Evolutionary conservation across 1,284 basidiomycete species (phyloP).

Genomic region (Earliella scabrosa): DNA sequence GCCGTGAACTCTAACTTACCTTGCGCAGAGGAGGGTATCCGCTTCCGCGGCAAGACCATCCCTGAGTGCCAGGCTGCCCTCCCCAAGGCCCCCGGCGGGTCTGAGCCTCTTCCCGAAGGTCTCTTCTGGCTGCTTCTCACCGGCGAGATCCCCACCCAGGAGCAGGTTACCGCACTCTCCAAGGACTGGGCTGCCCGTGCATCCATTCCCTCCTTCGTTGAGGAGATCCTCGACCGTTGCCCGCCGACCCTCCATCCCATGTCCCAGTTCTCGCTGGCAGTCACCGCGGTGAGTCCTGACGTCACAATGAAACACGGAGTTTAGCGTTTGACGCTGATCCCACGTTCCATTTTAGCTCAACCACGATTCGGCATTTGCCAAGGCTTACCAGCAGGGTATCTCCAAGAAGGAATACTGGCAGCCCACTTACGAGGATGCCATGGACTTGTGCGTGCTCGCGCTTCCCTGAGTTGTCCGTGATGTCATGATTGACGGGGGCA

Average conservation of each 20-base stretch:
- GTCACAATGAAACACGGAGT: slow-evolving; percentile 5
- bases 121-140: slow-evolving; percentile 97
- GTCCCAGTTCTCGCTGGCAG: slow-evolving; percentile 95
- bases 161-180: slow-evolving; percentile 85
- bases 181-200: slow-evolving; percentile 93
- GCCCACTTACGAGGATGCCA: slow-evolving; percentile 93
- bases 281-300: slow-evolving; percentile 78
- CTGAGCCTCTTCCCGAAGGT: slow-evolving; percentile 91
- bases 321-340: slow-evolving; percentile 13
- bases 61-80: slow-evolving; percentile 87
- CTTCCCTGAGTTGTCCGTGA: not conserved
- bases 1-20: not conserved
- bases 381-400: slow-evolving; percentile 92
- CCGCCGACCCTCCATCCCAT: slow-evolving; percentile 95
- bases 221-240: slow-evolving; percentile 92
- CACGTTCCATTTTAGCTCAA: slow-evolving; percentile 64
- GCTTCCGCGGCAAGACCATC: slow-evolving; percentile 94
- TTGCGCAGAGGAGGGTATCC: slow-evolving; percentile 87
- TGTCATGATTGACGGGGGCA: not conserved
- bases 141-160: slow-evolving; percentile 88
- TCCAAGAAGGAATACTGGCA: slow-evolving; percentile 99
- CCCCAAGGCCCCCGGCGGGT: slow-evolving; percentile 88
- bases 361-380: slow-evolving; percentile 97
- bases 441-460: slow-evolving; percentile 77
- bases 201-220: slow-evolving; percentile 88